These are phyloP conservation scores for Dendrobium huoshanense DNA, from an alignment of 106 monocot species.

Conservation along the genomic window DNA sequence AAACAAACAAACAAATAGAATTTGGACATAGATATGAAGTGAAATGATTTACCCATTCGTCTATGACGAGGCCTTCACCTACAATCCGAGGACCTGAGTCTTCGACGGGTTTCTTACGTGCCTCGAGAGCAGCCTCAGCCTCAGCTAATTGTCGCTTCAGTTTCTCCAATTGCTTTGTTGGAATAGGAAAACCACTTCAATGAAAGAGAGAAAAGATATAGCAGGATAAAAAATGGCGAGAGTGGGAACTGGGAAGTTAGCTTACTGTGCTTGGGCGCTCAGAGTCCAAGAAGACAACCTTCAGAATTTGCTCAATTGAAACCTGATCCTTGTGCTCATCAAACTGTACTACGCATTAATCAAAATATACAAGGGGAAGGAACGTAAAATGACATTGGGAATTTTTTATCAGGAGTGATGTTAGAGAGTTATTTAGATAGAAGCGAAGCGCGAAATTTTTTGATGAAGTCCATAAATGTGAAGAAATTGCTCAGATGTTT, in stretches of 20 bases:
- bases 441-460: too few species aligned
- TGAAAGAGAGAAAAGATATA: background rate
- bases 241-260: background rate
- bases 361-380: background rate
- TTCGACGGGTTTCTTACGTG: conserved; percentile 49
- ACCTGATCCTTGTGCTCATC: conserved; percentile 92
- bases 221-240: background rate
- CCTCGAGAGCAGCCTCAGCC: conserved; percentile 55
- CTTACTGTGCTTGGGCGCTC: conserved; percentile 58
- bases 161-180: conserved; percentile 41
- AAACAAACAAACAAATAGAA: too few species aligned
- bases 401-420: background rate
- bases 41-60: conserved; percentile 44
- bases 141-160: conserved; percentile 48
- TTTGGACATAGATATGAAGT: background rate
- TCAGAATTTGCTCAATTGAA: conserved; percentile 78
- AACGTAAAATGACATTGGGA: background rate
- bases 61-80: conserved; percentile 58
- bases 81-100: conserved; percentile 38
- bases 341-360: conserved; percentile 46
- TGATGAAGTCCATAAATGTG: too few species aligned
- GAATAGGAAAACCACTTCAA: background rate
- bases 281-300: conserved; percentile 73
- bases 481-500: too few species aligned
- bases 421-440: too few species aligned